Conservation (phyloP, 1,284 basidiomycete genomes). For the Puccinia hordei region DNA sequence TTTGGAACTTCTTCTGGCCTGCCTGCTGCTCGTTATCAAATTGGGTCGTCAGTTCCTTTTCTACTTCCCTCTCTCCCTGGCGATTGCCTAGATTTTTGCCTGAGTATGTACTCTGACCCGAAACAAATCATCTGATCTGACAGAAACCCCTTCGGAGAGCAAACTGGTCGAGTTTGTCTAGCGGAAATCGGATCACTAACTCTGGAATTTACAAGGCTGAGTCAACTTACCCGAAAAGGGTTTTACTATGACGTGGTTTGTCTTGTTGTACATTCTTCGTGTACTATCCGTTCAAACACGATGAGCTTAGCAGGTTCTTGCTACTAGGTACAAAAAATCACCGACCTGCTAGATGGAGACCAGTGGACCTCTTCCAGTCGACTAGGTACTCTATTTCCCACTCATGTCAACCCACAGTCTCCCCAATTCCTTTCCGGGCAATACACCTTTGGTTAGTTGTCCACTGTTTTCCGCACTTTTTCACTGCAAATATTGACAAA, state of each 20-base stretch:
- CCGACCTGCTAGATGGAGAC: conserved; percentile 62
- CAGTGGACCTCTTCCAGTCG: conserved; percentile 48
- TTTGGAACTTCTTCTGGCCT: conserved; percentile 63
- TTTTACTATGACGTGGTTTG: conserved; percentile 63
- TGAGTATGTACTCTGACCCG: neutral
- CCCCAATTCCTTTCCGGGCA: conserved; percentile 54
- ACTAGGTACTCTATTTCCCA: conserved; percentile 58
- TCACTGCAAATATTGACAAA: neutral
- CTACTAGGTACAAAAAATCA: conserved; percentile 61
- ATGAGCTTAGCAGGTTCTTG: neutral
- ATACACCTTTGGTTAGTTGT: conserved; percentile 61
- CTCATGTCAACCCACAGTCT: conserved; percentile 59
- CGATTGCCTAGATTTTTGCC: too few species aligned
- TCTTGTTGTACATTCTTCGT: neutral
- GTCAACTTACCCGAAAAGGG: conserved; percentile 63
- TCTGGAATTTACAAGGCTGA: conserved; percentile 64
- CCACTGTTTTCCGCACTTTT: neutral
- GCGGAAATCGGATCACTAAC: conserved; percentile 63
- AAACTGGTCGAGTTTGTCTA: conserved; percentile 54
- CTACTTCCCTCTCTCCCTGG: neutral
- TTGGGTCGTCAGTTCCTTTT: conserved; percentile 56
- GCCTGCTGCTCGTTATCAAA: conserved; percentile 60
- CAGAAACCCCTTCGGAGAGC: conserved; percentile 17
- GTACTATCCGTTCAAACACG: neutral
- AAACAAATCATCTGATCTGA: neutral